Evolutionary conservation across 148 eudicot species (phyloP).

Genomic region (Camellia japonica): DNA sequence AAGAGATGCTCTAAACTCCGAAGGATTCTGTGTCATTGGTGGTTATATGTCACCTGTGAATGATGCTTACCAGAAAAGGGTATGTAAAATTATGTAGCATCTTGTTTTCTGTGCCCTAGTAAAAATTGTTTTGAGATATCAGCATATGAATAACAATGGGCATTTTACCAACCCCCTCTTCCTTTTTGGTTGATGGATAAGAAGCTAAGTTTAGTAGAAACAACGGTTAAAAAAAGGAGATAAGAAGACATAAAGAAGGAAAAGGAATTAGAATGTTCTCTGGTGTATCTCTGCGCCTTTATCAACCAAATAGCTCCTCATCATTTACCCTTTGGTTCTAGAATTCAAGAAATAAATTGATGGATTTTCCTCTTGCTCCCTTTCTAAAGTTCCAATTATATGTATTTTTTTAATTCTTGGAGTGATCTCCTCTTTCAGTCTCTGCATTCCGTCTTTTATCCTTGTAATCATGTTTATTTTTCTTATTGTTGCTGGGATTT

Average conservation of each 20-base stretch:
- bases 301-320: background rate
- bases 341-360: background rate
- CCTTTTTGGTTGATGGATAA: background rate
- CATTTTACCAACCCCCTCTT: background rate
- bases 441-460: background rate
- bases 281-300: too few species aligned
- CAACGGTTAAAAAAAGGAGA: background rate
- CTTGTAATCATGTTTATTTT: background rate
- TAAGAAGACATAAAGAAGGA: background rate
- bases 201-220: background rate
- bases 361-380: background rate
- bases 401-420: background rate
- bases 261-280: background rate
- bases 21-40: constrained; percentile 81
- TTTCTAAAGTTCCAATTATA: too few species aligned
- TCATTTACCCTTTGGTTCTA: background rate
- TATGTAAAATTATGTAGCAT: constrained; percentile 21
- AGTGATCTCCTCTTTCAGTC: background rate
- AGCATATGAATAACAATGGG: background rate
- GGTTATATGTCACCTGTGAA: constrained; percentile 96
- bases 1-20: constrained; percentile 69
- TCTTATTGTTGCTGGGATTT: background rate
- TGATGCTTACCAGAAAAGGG: constrained; percentile 88
- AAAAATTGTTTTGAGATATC: background rate
- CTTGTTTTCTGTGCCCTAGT: background rate